Conservation (phyloP, 1,284 basidiomycete genomes). For the Puccinia horiana region DNA sequence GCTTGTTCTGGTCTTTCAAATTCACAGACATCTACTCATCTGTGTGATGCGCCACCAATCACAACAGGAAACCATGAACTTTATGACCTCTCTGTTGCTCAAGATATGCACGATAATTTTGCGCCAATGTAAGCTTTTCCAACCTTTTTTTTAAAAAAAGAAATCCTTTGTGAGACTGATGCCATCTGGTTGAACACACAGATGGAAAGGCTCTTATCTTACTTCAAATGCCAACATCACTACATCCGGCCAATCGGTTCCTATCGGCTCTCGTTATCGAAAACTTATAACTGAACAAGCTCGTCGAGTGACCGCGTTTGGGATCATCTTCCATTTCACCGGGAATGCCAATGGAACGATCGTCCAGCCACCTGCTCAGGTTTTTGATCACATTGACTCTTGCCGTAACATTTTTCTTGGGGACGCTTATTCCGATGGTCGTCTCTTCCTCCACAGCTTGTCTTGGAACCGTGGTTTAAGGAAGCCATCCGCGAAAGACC, state of each 20-base stretch:
- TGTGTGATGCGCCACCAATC: neutral
- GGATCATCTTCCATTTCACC: constrained; percentile 75
- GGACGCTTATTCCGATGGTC: neutral
- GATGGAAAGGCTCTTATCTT: constrained; percentile 71
- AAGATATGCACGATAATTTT: constrained; percentile 52
- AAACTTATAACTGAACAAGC: constrained; percentile 77
- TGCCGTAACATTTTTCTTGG: neutral
- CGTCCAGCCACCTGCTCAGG: constrained; percentile 54
- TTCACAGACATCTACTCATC: neutral
- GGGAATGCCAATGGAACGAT: constrained; percentile 69
- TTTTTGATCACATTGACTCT: constrained; percentile 56
- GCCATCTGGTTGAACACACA: neutral
- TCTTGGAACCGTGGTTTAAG: constrained; percentile 64
- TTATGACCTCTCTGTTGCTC: constrained; percentile 50
- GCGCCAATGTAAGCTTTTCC: constrained; percentile 50
- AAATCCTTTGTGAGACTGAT: neutral
- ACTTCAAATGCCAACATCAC: constrained; percentile 84
- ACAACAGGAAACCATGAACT: constrained; percentile 57
- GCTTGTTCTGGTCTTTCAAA: constrained; percentile 60
- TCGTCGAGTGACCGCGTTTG: constrained; percentile 72
- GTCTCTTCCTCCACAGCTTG: constrained; percentile 14
- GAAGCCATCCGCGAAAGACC: constrained; percentile 77
- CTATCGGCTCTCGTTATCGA: constrained; percentile 61
- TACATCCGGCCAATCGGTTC: constrained; percentile 63
- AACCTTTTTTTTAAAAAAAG: neutral